These are phyloP conservation scores for Alternaria sp. DNA, from an alignment of 2,329 filamentous ascomycete genomes.

Conservation along the genomic window DNA sequence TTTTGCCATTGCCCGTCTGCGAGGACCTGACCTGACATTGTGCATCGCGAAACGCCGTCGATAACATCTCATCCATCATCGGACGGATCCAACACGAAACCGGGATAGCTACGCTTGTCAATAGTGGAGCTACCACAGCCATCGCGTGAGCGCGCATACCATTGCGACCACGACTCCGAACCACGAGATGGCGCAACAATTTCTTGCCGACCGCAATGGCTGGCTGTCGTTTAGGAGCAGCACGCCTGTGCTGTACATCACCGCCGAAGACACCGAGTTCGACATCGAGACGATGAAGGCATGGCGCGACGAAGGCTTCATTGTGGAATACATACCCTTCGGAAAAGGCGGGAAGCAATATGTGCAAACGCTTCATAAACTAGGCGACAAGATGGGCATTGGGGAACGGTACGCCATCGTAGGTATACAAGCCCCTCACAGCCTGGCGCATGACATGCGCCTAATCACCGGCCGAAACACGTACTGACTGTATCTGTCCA, in stretches of 20 bases:
- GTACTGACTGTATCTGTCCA: constrained; percentile 38
- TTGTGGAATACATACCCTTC: constrained; percentile 64
- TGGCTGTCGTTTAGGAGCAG: constrained; percentile 53
- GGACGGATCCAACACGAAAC: constrained; percentile 6
- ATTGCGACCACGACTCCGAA: constrained; percentile 4
- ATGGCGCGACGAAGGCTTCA: constrained; percentile 69
- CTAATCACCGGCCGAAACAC: not conserved
- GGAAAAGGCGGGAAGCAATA: constrained; percentile 59
- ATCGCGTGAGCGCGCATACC: constrained; percentile 8
- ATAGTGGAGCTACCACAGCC: constrained; percentile 15
- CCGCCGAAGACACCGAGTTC: constrained; percentile 63
- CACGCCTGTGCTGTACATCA: constrained; percentile 58
- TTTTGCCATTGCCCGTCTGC: not conserved
- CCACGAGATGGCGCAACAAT: constrained; percentile 46
- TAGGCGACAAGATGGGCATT: constrained; percentile 63
- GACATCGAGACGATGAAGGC: constrained; percentile 62
- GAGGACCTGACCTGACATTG: not conserved
- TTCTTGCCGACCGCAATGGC: constrained; percentile 48
- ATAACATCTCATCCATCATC: constrained; percentile 1
- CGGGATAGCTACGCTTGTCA: constrained; percentile 9
- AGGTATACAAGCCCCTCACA: constrained; percentile 55
- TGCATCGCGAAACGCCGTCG: not conserved
- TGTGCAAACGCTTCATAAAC: constrained; percentile 57
- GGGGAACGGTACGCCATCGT: constrained; percentile 70
- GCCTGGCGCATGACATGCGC: constrained; percentile 4